Conservation (phyloP, 2,329 filamentous ascomycete genomes). For the Raffaelea ambrosiae region DNA sequence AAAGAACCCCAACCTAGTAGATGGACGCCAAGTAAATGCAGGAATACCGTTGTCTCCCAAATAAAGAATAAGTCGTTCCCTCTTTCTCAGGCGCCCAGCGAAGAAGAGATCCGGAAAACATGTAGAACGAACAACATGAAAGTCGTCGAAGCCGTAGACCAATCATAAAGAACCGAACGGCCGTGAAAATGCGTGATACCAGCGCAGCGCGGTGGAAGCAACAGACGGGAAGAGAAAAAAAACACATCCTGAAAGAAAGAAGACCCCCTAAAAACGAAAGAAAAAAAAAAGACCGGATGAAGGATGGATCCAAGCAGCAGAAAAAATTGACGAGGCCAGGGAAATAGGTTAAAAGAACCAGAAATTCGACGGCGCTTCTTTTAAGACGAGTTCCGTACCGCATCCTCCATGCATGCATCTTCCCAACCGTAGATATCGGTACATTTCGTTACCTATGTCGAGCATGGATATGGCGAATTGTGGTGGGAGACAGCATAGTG, state of each 20-base stretch:
- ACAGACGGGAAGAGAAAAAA: not conserved
- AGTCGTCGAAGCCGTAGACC: not conserved
- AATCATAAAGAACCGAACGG: not conserved
- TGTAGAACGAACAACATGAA: not conserved
- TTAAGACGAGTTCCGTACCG: too few species aligned
- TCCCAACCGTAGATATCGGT: too few species aligned
- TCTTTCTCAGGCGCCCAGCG: conserved; percentile 2
- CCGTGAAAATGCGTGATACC: not conserved
- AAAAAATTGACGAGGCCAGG: not conserved
- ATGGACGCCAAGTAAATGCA: not conserved
- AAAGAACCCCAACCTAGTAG: not conserved
- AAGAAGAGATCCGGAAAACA: not conserved
- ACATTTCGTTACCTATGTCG: conserved; percentile 7
- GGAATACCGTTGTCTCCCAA: conserved; percentile 3
- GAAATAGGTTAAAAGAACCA: not conserved
- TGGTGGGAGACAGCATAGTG: conserved; percentile 1
- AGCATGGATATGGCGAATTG: conserved; percentile 6
- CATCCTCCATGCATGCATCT: too few species aligned
- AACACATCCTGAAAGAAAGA: not conserved
- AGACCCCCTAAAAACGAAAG: not conserved
- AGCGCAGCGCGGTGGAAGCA: too few species aligned
- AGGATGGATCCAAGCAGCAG: not conserved
- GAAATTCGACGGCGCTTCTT: too few species aligned
- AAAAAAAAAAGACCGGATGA: not conserved
- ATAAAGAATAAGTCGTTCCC: not conserved